These are phyloP conservation scores for Ogataea nakhonphanomensis DNA, from an alignment of 805 yeast genomes.

Conservation along the genomic window DNA sequence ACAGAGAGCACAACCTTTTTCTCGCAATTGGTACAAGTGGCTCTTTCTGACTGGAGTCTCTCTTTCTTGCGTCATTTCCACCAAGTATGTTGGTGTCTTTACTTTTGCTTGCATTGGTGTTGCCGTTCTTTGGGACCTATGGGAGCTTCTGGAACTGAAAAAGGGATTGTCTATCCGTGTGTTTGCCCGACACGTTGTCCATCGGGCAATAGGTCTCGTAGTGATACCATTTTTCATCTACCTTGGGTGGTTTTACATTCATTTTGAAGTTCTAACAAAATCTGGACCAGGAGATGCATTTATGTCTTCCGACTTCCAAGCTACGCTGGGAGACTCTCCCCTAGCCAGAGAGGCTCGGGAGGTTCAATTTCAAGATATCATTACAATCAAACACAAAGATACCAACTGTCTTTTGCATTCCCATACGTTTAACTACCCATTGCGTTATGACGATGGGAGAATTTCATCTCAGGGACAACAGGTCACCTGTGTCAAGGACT, in stretches of 20 bases:
- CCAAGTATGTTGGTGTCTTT: conserved; percentile 94
- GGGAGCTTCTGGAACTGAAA: conserved; percentile 77
- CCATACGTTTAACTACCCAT: conserved; percentile 70
- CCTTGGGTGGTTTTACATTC: conserved; percentile 87
- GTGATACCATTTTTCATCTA: conserved; percentile 79
- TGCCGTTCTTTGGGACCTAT: conserved; percentile 81
- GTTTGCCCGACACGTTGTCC: conserved; percentile 65
- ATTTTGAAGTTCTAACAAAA: conserved; percentile 71
- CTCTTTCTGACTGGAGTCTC: conserved; percentile 77
- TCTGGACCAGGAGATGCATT: conserved; percentile 96
- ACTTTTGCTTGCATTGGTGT: conserved; percentile 84
- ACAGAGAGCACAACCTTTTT: conserved; percentile 63
- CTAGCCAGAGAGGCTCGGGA: conserved; percentile 66
- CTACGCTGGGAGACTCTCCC: conserved; percentile 80
- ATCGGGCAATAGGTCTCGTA: conserved; percentile 69
- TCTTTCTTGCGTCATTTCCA: conserved; percentile 87
- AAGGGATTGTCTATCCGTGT: conserved; percentile 58
- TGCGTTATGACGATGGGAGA: conserved; percentile 95
- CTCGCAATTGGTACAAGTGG: conserved; percentile 84
- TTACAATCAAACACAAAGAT: conserved; percentile 77
- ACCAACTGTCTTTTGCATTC: conserved; percentile 83
- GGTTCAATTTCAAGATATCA: conserved; percentile 69
- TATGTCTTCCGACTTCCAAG: conserved; percentile 96
- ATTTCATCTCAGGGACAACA: conserved; percentile 93
- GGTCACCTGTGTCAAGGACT: conserved; percentile 66